Base-by-base conservation (phyloP, 2,329 filamentous ascomycete species). In the Alternaria conjuncta region DNA sequence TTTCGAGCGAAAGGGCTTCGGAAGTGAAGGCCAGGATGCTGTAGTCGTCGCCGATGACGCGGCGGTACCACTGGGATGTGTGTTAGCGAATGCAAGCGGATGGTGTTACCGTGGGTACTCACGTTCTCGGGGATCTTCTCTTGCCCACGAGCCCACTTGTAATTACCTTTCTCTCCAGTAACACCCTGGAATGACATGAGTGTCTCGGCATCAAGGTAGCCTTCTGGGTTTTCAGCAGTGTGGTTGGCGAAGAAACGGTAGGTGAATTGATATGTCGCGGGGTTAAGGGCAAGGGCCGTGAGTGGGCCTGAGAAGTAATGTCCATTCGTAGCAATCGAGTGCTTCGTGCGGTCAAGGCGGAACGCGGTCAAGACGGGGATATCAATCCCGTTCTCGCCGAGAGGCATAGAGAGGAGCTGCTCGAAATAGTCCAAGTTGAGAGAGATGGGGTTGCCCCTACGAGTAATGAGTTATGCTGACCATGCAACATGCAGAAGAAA, bases 61-160 rank as follows among this genome's bases (percentile, higher is more conserved):
- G 68, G 8, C 58, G 56, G 12, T 28, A 65, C n/a, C 20, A 64
- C 66, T 26, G 57, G 58, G 4, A 63, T 57, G 21, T 61, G 30
- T 21, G 57, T 71, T 56, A 68, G 65, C 36, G 51, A 53, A 41
- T 68, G 64, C n/a, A 47, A 32, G 21, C 45, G 3, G 45, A 47
- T 10, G 5, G 45, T 47, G 45, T 47, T 25, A 9, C 8, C 60
- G 62, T 28, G 62, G 21, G 50, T 50, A 66, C 65, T 49, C 64
- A 70, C 68, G 55, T 70, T 71, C 3, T 71, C 69, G 6, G 69
- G 69, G 28, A 71, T 71, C 20, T 58, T 64, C 47, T 71, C 69
- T 32, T 69, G 63, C 6, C 69, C 69, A 26, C 53, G 63, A 49
- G 64, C 67, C 51, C 68, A 67, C 46, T 65, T 63, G 43, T 69